Evolutionary conservation across 208 protist species (phyloP).

Genomic region (Zelonia costaricensis): DNA sequence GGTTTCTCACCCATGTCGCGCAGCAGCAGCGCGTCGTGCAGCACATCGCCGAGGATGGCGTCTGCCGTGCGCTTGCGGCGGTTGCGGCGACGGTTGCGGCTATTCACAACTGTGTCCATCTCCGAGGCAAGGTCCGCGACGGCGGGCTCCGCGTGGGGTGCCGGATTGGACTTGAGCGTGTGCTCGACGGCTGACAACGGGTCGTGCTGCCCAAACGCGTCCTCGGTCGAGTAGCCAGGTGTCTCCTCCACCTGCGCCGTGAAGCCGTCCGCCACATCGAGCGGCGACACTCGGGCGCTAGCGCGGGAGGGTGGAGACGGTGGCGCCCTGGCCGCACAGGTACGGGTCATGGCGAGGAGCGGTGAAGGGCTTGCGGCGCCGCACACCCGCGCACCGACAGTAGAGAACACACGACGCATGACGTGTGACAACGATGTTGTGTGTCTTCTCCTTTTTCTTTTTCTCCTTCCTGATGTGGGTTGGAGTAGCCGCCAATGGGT

Average conservation of each 20-base stretch:
- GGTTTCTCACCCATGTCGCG: constrained; percentile 85
- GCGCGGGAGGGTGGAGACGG: no score
- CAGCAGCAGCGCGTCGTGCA: constrained; percentile 77
- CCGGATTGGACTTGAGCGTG: constrained; percentile 17
- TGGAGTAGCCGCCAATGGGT: no score
- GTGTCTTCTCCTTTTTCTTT: no score
- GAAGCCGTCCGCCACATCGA: constrained; percentile 9
- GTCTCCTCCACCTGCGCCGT: constrained; percentile 11
- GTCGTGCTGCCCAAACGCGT: constrained; percentile 57
- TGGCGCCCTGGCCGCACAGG: no score
- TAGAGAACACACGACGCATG: no score
- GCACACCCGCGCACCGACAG: no score
- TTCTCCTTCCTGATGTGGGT: no score
- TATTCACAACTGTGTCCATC: constrained; percentile 20
- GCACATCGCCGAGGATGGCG: constrained; percentile 75
- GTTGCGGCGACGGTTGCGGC: constrained; percentile 41
- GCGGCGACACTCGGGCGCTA: no score
- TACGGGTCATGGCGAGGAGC: no score
- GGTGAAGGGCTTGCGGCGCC: no score
- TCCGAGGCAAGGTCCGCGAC: constrained; percentile 10
- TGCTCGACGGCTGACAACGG: constrained; percentile 43
- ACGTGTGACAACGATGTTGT: no score
- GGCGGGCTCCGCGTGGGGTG: no score
- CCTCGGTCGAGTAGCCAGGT: constrained; percentile 45
- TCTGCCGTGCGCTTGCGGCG: constrained; percentile 67